Evolutionary conservation across 805 yeast species (phyloP).

Genomic region (Wickerhamomyces subpelliculosus): DNA sequence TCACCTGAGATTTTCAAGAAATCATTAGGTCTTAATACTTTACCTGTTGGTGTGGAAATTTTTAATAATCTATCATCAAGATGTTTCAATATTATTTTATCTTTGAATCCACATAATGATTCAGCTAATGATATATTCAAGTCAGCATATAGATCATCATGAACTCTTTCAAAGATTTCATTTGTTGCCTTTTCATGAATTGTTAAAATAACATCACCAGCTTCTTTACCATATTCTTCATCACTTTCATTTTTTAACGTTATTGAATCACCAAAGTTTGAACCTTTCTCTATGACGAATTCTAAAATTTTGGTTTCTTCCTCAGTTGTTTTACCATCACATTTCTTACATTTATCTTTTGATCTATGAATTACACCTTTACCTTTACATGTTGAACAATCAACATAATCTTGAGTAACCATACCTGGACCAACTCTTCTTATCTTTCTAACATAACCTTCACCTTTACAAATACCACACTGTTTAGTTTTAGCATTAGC

Average conservation of each 20-base stretch:
- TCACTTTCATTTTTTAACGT: constrained; percentile 68
- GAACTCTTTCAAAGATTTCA: constrained; percentile 45
- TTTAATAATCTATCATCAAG: constrained; percentile 73
- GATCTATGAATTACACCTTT: constrained; percentile 50
- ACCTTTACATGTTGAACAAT: constrained; percentile 68
- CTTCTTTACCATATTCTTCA: constrained; percentile 57
- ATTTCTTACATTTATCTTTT: constrained; percentile 72
- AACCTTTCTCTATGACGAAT: constrained; percentile 70
- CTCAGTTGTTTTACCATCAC: constrained; percentile 56
- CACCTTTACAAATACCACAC: constrained; percentile 70
- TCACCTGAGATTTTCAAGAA: constrained; percentile 56
- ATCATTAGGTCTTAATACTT: constrained; percentile 75
- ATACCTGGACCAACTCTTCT: constrained; percentile 70
- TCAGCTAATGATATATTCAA: constrained; percentile 65
- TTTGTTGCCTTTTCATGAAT: constrained; percentile 36
- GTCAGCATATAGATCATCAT: constrained; percentile 56
- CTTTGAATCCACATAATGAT: constrained; percentile 74
- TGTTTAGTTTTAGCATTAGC: constrained; percentile 43
- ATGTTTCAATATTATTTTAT: constrained; percentile 56
- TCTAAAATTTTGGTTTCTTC: constrained; percentile 70
- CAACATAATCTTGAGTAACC: constrained; percentile 52
- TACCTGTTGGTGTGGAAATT: constrained; percentile 64
- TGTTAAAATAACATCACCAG: constrained; percentile 74
- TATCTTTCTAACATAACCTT: constrained; percentile 54
- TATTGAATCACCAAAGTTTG: constrained; percentile 53